Base-by-base conservation (phyloP, 495 filamentous ascomycete genomes). In the Endocarpon pusillum region DNA sequence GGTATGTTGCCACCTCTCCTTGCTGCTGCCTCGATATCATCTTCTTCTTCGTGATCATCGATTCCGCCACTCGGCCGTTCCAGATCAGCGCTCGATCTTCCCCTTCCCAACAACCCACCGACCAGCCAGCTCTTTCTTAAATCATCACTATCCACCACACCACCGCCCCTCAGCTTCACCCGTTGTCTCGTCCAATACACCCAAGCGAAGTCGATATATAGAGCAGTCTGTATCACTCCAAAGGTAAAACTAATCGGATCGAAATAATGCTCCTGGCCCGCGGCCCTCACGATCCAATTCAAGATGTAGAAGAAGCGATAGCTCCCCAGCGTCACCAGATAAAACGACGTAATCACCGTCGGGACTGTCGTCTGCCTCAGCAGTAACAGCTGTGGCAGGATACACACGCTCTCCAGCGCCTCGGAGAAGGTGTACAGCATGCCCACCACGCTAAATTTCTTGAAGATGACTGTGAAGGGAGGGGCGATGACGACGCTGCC, bases 161-260 rank as follows among this genome's bases (percentile, higher is more conserved):
- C 85, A 37, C 87, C 87, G 39, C 76, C 75, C 28, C 89, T 69
- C 3, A 97, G 75, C 69, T 94, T 94, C 45, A 97, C 86, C 21
- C 83, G 70, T 58, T 96, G 91, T 22, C 89, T 67, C 3, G 76
- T 76, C 59, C 78, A 94, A 60, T 97, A 97, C 1, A 97, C 83
- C 85, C 86, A 94, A 17, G 79, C 83, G 49, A 97, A 97, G 52
- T 97, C 91, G 42, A 85, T 48, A 51, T 96, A 94, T 34, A 96
- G 69, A 1, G 74, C 71, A 0, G 87, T 94, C 57, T 97, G 91
- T 18, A 96, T 59, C 40, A 92, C 58, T 23, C 87, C 89, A 51
- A 91, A 94, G 33, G 89, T 61, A 38, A 85, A 64, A 7, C 75
- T 66, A 20, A 86, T 64, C n/a, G 68, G 65, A 42, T 89, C 81